Evolutionary conservation across 805 yeast genomes (phyloP).

Genomic region (Danielozyma ontarioensis): DNA sequence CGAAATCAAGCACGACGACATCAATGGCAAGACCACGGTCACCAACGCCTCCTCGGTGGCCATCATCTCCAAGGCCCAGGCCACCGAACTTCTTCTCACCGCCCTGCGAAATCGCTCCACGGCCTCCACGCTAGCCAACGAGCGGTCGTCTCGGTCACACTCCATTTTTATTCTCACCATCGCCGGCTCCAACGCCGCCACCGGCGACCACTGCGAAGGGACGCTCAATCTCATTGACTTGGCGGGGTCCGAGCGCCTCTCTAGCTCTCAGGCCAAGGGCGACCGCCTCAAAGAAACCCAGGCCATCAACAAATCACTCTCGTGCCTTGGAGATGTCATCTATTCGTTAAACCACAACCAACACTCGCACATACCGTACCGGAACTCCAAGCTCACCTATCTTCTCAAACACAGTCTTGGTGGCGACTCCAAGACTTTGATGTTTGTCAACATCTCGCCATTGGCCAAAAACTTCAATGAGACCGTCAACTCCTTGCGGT

Average conservation of each 20-base stretch:
- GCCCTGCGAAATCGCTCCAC: constrained; percentile 67
- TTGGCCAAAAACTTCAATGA: constrained; percentile 58
- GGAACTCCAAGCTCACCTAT: constrained; percentile 76
- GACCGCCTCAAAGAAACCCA: constrained; percentile 82
- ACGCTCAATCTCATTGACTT: constrained; percentile 77
- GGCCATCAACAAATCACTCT: constrained; percentile 80
- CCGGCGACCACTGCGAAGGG: constrained; percentile 52
- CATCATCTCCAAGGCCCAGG: constrained; percentile 45
- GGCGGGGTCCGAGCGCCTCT: constrained; percentile 89
- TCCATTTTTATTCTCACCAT: constrained; percentile 67
- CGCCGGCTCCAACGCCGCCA: constrained; percentile 45
- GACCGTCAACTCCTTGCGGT: constrained; percentile 77
- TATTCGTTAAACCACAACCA: constrained; percentile 49
- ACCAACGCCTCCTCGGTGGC: constrained; percentile 51
- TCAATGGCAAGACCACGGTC: constrained; percentile 48
- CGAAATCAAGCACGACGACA: constrained; percentile 70
- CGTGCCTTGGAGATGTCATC: constrained; percentile 88
- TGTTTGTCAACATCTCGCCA: constrained; percentile 90
- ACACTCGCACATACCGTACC: constrained; percentile 54
- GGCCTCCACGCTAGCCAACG: constrained; percentile 77
- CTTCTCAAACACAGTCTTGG: constrained; percentile 77
- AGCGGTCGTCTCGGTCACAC: constrained; percentile 88
- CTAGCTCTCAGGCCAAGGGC: constrained; percentile 72
- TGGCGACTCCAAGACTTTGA: constrained; percentile 83
- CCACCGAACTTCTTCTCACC: constrained; percentile 41